These are phyloP conservation scores for Colletotrichum higginsianum DNA, from an alignment of 2,329 filamentous ascomycete genomes.

Conservation along the genomic window DNA sequence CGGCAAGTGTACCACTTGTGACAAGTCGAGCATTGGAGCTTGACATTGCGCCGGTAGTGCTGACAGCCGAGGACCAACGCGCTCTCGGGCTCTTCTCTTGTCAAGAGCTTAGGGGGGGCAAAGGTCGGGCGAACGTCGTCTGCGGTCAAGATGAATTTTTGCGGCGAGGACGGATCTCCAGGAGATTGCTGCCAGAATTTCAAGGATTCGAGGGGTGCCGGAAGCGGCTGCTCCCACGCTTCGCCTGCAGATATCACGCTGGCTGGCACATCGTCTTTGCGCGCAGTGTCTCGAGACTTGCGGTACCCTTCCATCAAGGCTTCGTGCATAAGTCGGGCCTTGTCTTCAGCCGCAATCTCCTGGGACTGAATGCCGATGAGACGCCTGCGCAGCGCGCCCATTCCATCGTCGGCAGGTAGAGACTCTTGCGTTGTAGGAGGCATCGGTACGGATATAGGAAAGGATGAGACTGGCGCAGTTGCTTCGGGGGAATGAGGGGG, in stretches of 20 bases:
- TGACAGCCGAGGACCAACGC: conserved; percentile 78
- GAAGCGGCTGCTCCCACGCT: conserved; percentile 57
- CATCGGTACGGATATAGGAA: conserved; percentile 24
- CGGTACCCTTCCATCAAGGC: conserved; percentile 79
- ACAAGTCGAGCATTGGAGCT: conserved; percentile 93
- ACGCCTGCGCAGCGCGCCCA: conserved; percentile 75
- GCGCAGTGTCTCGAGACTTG: conserved; percentile 49
- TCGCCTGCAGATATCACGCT: conserved; percentile 43
- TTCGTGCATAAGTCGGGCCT: conserved; percentile 80
- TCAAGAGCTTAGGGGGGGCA: conserved; percentile 67
- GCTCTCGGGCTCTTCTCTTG: conserved; percentile 61
- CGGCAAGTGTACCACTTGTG: conserved; percentile 95
- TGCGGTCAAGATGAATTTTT: conserved; percentile 67
- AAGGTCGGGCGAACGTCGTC: conserved; percentile 79
- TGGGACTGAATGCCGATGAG: conserved; percentile 79
- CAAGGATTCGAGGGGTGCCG: conserved; percentile 66
- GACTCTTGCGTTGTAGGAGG: conserved; percentile 35
- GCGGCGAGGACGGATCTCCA: conserved; percentile 55
- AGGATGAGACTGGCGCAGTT: conserved; percentile 17
- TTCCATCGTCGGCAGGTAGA: conserved; percentile 85
- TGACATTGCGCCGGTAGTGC: conserved; percentile 96
- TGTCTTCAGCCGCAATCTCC: conserved; percentile 72
- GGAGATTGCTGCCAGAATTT: conserved; percentile 71
- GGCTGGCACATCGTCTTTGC: conserved; percentile 8
- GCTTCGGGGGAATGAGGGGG: conserved; percentile 39